These are phyloP conservation scores for Lactarius sp. DNA, from an alignment of 768 basidiomycete genomes.

Conservation along the genomic window DNA sequence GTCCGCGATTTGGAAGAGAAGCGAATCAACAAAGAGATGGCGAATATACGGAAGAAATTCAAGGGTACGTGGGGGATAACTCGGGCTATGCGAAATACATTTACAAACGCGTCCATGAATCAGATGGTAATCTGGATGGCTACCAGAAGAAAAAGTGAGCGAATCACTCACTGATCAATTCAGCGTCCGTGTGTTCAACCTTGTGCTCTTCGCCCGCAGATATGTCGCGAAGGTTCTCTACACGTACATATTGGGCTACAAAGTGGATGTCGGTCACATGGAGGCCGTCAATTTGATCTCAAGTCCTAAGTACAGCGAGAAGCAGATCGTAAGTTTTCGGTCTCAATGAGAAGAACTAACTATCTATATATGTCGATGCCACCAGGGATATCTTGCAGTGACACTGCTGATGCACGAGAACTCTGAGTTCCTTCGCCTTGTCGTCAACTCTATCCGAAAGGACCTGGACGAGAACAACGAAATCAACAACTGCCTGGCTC, in stretches of 20 bases:
- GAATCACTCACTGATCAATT: slow-evolving; percentile 16
- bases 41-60: slow-evolving; percentile 98
- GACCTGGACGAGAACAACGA: slow-evolving; percentile 94
- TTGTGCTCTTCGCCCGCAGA: slow-evolving; percentile 33
- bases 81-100: background rate
- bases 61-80: slow-evolving; percentile 54
- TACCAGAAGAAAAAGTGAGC: slow-evolving; percentile 90
- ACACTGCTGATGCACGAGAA: slow-evolving; percentile 99
- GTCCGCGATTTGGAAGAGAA: slow-evolving; percentile 98
- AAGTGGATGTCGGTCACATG: slow-evolving; percentile 99
- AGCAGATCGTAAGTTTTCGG: slow-evolving; percentile 81
- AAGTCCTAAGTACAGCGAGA: slow-evolving; percentile 93
- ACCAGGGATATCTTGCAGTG: slow-evolving; percentile 93
- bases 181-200: background rate
- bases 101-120: background rate
- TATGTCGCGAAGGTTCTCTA: slow-evolving; percentile 99
- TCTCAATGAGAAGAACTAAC: slow-evolving; percentile 4
- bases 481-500: slow-evolving; percentile 90
- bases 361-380: slow-evolving; percentile 14
- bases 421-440: slow-evolving; percentile 91
- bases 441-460: slow-evolving; percentile 97
- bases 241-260: slow-evolving; percentile 98
- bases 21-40: slow-evolving; percentile 99
- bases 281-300: slow-evolving; percentile 98
- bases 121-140: slow-evolving; percentile 82